phyloP scores from a whole-genome alignment of 805 yeast species.

The Yarrowia divulgata region DNA sequence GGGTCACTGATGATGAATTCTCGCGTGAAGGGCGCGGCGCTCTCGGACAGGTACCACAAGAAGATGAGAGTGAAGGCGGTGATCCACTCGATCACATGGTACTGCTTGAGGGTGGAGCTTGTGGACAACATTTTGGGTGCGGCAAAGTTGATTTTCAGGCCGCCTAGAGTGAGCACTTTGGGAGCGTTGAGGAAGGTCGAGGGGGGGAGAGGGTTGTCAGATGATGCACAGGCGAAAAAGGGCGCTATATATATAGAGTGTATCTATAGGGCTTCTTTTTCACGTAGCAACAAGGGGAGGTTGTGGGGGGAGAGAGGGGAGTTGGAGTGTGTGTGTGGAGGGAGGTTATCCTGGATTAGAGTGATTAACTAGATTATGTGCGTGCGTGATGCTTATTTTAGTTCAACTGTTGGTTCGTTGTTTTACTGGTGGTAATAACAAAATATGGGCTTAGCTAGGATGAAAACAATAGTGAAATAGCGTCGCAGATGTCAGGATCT shows the following conservation, averaged over 20 bases:
- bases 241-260: slow-evolving; percentile 25
- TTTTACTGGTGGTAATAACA: not conserved
- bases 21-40: slow-evolving; percentile 32
- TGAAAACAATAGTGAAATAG: not conserved
- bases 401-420: not conserved
- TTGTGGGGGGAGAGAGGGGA: not conserved
- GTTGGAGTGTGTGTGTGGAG: not conserved
- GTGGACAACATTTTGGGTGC: slow-evolving; percentile 35
- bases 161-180: slow-evolving; percentile 38
- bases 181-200: not conserved
- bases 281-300: slow-evolving; percentile 16
- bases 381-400: slow-evolving; percentile 16
- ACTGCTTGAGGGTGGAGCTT: slow-evolving; percentile 25
- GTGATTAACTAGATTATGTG: slow-evolving; percentile 30
- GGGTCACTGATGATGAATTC: slow-evolving; percentile 38
- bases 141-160: slow-evolving; percentile 35
- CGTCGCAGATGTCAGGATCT: not conserved
- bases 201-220: not conserved
- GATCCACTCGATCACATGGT: slow-evolving; percentile 39
- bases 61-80: slow-evolving; percentile 21
- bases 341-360: slow-evolving; percentile 33
- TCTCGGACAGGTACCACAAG: slow-evolving; percentile 22
- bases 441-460: not conserved
- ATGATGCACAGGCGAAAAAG: slow-evolving; percentile 16
- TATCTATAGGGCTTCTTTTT: slow-evolving; percentile 12